Conservation (phyloP, 23 red algal genomes). For the Chondrus crispus region DNA sequence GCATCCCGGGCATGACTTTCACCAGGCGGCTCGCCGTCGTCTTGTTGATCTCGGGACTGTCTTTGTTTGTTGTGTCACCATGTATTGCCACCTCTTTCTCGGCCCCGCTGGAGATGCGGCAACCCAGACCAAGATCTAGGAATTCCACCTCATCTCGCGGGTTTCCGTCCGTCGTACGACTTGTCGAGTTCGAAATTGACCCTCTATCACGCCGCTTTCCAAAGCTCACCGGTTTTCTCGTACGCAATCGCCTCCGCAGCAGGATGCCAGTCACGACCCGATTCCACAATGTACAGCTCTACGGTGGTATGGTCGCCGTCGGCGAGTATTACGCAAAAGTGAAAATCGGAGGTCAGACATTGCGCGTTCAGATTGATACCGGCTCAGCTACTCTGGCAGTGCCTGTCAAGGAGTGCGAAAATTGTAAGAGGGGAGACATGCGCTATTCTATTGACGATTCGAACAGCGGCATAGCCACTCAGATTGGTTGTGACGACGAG, state of each 20-base stretch:
- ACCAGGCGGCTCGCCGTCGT: no score
- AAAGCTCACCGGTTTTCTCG: neutral
- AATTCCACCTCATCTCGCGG: neutral
- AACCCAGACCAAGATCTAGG: neutral
- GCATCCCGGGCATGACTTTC: no score
- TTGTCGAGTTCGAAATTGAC: neutral
- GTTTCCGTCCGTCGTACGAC: neutral
- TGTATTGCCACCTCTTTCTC: neutral
- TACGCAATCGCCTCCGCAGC: neutral
- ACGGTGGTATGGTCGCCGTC: conserved; percentile 80
- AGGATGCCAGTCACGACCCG: conserved; percentile 34
- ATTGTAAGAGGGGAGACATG: conserved; percentile 79
- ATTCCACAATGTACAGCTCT: conserved; percentile 60
- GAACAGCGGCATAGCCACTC: conserved; percentile 26
- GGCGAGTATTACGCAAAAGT: conserved; percentile 92
- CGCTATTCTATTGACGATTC: conserved; percentile 74
- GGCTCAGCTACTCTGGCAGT: conserved; percentile 85
- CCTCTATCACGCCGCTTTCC: neutral
- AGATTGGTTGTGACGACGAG: conserved; percentile 65
- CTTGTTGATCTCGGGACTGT: no score
- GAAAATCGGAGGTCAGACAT: conserved; percentile 82
- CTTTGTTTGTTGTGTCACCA: no score
- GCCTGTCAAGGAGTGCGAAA: conserved; percentile 65
- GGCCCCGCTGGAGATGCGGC: neutral
- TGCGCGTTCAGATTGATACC: conserved; percentile 92